A percentile compares a stretch with the other conserved stretches of the same genome.
phyloP scores from a whole-genome alignment of 805 yeast species.

The Osmozyma mogii region DNA sequence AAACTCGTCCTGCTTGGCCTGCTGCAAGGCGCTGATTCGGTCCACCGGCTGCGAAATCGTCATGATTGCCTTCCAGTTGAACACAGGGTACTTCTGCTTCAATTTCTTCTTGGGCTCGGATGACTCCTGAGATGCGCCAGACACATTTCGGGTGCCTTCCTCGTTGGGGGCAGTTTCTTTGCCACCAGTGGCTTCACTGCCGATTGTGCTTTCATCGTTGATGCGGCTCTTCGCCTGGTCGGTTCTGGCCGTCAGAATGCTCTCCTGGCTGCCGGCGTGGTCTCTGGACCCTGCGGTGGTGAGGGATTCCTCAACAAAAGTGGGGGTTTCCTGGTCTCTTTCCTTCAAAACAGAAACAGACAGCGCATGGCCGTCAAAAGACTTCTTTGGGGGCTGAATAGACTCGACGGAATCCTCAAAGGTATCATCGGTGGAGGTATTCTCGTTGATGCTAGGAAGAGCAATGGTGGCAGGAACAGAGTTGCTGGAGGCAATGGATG shows the following conservation, averaged over 20 bases:
- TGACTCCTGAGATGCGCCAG: slow-evolving; percentile 4
- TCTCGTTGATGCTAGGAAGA: slow-evolving; percentile 12
- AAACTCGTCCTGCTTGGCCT: slow-evolving; percentile 34
- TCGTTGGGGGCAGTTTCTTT: too few species aligned
- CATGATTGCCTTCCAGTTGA: slow-evolving; percentile 36
- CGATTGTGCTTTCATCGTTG: too few species aligned
- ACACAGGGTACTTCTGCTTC: slow-evolving; percentile 21
- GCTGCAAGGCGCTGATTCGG: slow-evolving; percentile 34
- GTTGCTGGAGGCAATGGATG: slow-evolving; percentile 11
- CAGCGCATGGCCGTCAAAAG: not conserved
- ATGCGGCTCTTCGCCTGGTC: too few species aligned
- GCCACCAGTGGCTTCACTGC: too few species aligned
- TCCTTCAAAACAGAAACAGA: slow-evolving; percentile 10
- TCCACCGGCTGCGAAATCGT: slow-evolving; percentile 32
- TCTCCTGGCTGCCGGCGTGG: not conserved
- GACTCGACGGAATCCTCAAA: slow-evolving; percentile 4
- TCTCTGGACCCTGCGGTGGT: slow-evolving; percentile 2
- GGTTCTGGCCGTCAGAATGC: too few species aligned
- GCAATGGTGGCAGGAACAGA: slow-evolving; percentile 5
- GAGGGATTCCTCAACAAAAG: slow-evolving; percentile 8
- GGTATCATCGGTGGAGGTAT: slow-evolving; percentile 5
- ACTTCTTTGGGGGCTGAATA: slow-evolving; percentile 8
- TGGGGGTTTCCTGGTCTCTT: slow-evolving; percentile 6
- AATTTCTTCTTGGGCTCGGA: slow-evolving; percentile 3
- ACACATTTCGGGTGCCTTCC: too few species aligned